Conservation (phyloP, 345 rosid species). For the Eucalyptus tenuipes region DNA sequence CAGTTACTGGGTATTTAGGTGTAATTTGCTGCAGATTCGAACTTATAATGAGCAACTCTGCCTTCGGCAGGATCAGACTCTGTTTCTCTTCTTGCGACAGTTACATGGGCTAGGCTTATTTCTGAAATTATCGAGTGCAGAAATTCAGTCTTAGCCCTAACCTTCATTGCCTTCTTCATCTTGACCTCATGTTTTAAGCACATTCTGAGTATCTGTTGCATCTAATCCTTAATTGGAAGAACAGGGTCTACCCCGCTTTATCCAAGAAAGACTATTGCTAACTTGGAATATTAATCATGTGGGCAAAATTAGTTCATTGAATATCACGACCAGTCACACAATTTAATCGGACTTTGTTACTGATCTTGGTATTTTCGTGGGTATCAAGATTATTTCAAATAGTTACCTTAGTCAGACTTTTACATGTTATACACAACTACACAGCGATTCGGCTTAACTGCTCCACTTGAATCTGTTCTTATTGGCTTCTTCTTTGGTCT, state of each 20-base stretch:
- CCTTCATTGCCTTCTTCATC: background rate
- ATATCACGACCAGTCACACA: background rate
- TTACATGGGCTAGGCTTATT: background rate
- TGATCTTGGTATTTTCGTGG: background rate
- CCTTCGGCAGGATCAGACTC: background rate
- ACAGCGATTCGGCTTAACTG: rapidly evolving
- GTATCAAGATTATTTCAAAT: background rate
- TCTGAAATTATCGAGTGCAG: background rate
- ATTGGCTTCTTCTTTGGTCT: background rate
- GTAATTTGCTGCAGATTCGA: background rate
- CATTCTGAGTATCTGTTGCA: background rate
- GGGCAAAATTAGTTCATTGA: background rate
- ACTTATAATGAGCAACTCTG: background rate
- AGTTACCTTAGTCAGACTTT: rapidly evolving
- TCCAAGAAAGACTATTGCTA: background rate
- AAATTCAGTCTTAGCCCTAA: background rate
- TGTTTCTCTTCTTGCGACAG: background rate
- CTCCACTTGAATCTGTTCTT: background rate
- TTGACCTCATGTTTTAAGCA: background rate
- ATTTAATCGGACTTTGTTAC: background rate
- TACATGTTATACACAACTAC: background rate
- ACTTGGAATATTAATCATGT: background rate
- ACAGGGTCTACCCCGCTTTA: background rate
- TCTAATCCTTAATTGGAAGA: background rate
- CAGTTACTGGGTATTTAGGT: background rate